Base-by-base conservation (phyloP, 2,329 filamentous ascomycete species). In the Blumeriella jaapii region DNA sequence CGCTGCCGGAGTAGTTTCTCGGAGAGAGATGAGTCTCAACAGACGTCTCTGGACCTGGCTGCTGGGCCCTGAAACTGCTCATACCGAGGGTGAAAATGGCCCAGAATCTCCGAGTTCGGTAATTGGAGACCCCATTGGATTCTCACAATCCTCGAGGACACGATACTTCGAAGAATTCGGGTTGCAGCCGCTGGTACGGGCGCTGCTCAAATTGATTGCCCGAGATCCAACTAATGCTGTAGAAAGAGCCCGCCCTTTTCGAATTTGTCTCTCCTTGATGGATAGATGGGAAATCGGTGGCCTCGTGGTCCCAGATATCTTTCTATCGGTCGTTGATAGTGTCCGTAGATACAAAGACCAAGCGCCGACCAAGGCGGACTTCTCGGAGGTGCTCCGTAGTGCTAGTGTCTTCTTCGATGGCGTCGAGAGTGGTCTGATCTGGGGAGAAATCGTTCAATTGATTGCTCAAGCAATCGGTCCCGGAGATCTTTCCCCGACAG, bases 281-380 rank as follows among this genome's bases (percentile, higher is more conserved):
- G 91, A 98, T 59, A 78, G 87, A 39, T 96, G 86, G 87, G 91
- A 98, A 56, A 89, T 98, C 46, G 91, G 91, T 18, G 85, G 85
- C 1, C 67, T 89, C 12, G 77, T 98, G 29, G 80, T 96, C 2
- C 83, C 87, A 0, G 78, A 85, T 41, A 73, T 96, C 10, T 96
- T 98, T 53, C 65, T 95, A 10, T 82, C 87, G 3, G 78, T 89
- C 16, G 73, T 98, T 49, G 71, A 78, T 53, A 93, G 80, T 49
- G 78, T 93, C 23, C 76, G 79, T 46, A 63, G 67, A 29, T 96
- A 86, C 60, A 78, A 86, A 57, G 61, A 64, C 16, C 64, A 64
- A 33, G 74, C 80, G 8, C 59, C 69, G 1, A 69, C 68, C n/a
- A 80, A 79, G 51, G 60, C 70, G 5, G 76, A 89, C 39, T 85